Base-by-base conservation (phyloP, 352 stramenopile species). In the Blastocystis sp. region DNA sequence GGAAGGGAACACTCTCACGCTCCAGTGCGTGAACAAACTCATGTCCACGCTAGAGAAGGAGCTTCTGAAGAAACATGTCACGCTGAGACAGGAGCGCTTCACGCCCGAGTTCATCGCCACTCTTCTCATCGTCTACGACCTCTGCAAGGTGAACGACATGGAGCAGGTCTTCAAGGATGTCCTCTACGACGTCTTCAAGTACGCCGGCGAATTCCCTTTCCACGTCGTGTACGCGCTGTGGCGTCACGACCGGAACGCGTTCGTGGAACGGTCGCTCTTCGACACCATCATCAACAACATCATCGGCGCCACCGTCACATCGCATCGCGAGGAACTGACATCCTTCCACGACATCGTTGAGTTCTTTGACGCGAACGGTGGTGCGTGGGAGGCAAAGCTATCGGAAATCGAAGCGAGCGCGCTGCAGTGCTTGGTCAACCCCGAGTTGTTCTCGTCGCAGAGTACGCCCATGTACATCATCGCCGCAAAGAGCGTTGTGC, bases 211-310 rank as follows among this genome's bases (percentile, higher is more conserved):
- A 51, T 81, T 81, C 24, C 69, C 69, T 1, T n/a, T 65, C 4
- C 48, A 81, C 3, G 42, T 81, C 32, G 29, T 81, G 27, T 42
- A 64, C 36, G 38, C 69, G 24, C 48, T 81, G 4, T 81, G 54
- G 32, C 49, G 29, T 1, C 49, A 49, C 21, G 48, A 81, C 53
- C 6, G 32, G 0, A 16, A 40, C 24, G 48, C 53, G 3, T 64
- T 63, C 24, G 46, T 24, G 9, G 40, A 64, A 29, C 27, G 14
- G 24, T 63, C 16, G 11, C 14, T 40, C 14, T 81, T 36, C 24
- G 69, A 81, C 36, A 29, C 36, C 8, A 24, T 64, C 21, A 64
- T 81, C 32, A 63, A 81, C 44, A 38, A 11, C n/a, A 81, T 81
- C 69, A 81, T 81, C 36, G 69, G 69, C 8, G 32, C 8, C 6